Percentiles rank a stretch among this genome's conserved stretches.
phyloP scores from a whole-genome alignment of 306 rosid species.

The Lithocarpus polystachyus region DNA sequence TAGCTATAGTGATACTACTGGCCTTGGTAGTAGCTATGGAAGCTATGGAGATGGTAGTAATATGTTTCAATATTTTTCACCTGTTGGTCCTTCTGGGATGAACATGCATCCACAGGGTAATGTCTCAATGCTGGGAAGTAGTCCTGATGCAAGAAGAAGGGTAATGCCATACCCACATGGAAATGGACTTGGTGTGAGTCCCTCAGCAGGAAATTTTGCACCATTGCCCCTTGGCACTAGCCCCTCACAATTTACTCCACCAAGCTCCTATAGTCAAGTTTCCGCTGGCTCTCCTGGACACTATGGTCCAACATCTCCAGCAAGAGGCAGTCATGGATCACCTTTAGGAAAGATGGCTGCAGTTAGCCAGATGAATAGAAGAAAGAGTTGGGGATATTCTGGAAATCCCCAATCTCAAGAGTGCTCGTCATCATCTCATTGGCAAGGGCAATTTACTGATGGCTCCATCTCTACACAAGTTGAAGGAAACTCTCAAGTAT shows the following conservation, averaged over 20 bases:
- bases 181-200: conserved; percentile 84
- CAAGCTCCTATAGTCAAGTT: conserved; percentile 77
- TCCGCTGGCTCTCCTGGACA: conserved; percentile 83
- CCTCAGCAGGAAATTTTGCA: conserved; percentile 86
- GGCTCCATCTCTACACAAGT: conserved; percentile 47
- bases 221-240: conserved; percentile 97
- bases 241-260: conserved; percentile 98
- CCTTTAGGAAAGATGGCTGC: conserved; percentile 91
- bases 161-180: conserved; percentile 66
- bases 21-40: conserved; percentile 94
- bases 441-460: conserved; percentile 73
- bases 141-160: conserved; percentile 95
- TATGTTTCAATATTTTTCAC: conserved; percentile 87
- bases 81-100: conserved; percentile 86
- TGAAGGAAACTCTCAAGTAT: conserved; percentile 66
- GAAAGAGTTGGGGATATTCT: conserved; percentile 82
- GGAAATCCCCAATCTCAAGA: conserved; percentile 82
- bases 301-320: conserved; percentile 95
- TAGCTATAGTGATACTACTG: conserved; percentile 79
- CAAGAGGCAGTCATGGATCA: conserved; percentile 94
- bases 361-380: conserved; percentile 78
- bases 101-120: conserved; percentile 70
- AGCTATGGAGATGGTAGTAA: conserved; percentile 86
- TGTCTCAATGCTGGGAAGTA: conserved; percentile 78
- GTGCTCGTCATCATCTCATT: conserved; percentile 57